A percentile compares a stretch with the other conserved stretches of the same genome.
These are phyloP conservation scores for Pilaira anomala DNA, from an alignment of 192 early-diverging fungal species.

Conservation along the genomic window DNA sequence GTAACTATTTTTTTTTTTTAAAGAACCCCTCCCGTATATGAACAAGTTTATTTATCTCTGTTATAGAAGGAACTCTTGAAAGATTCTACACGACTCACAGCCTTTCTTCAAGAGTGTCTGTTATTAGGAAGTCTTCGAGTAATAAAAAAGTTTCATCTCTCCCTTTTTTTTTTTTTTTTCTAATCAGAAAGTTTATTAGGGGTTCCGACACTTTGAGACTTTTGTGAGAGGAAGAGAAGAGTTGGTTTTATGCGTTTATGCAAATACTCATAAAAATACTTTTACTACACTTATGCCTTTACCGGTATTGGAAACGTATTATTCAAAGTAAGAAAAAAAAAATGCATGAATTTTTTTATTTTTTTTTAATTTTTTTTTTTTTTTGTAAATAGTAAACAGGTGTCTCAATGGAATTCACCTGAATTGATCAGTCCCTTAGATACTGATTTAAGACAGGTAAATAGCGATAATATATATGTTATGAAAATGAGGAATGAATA, in stretches of 20 bases:
- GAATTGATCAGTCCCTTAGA: slow-evolving; percentile 10
- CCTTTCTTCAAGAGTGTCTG: slow-evolving; percentile 13
- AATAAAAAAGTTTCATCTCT: neutral
- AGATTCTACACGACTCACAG: neutral
- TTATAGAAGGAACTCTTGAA: slow-evolving; percentile 7
- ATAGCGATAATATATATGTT: no score
- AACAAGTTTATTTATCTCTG: neutral
- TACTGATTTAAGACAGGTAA: slow-evolving; percentile 3
- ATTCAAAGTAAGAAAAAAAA: slow-evolving; percentile 1
- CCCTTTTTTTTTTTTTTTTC: neutral
- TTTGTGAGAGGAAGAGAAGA: slow-evolving; percentile 13
- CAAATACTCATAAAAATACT: neutral
- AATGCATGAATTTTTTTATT: neutral
- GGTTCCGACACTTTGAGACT: slow-evolving; percentile 6
- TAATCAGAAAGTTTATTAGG: neutral
- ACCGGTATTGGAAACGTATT: slow-evolving; percentile 6
- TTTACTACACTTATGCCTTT: neutral
- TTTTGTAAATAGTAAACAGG: neutral
- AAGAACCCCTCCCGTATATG: neutral
- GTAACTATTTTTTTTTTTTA: neutral
- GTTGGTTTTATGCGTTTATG: neutral
- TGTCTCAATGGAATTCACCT: neutral
- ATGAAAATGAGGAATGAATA: no score
- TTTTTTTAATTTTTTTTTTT: neutral
- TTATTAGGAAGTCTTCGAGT: slow-evolving; percentile 6